Base-by-base conservation (phyloP, 768 basidiomycete genomes). In the Leccinellum rugosiceps region DNA sequence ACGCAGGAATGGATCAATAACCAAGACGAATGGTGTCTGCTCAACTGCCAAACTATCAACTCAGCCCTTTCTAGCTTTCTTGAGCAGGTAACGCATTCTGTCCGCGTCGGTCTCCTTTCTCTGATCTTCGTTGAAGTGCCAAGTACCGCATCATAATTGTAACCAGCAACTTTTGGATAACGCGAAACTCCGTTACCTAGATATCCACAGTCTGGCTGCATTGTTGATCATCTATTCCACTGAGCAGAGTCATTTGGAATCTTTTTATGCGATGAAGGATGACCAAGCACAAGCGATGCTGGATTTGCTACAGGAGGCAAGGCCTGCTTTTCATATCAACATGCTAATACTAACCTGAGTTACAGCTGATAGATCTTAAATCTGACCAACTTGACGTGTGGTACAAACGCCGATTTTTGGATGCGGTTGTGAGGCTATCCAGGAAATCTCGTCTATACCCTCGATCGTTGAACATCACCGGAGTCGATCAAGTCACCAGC, bases 401-500 rank as follows among this genome's bases (percentile, higher is more conserved):
- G 68, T 71, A 71, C 56, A 65, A 59, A 50, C 69, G 63, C 19
- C 57, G 68, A 21, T 71, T 68, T 56, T 32, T 71, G 52, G 69
- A 72, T 25, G 62, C 66, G 19, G 62, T 72, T 13, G 59, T 72
- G 14, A 61, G 67, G 35, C 52, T 74, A 14, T 71, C 73, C 14
- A 63, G 66, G 38, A 65, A 65, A 57, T 66, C 73, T 11, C 59
- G 65, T 34, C 55, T 63, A 14, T 69, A 70, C 30, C 74, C 73
- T 21, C 59, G 13, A 55, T 61, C 62, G n/a, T 56, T 74, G 30
- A 59, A 58, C 23, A 66, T 72, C 45, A 52, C 34, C 1, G 62
- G 59, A 6, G 63, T 62, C 6, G 61, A 63, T 6, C 49, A 61
- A 32, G 45, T 58, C 6, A 19, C 25, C 21, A 41, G 46, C 17